A percentile compares a stretch with the other conserved stretches of the same genome.
Evolutionary conservation across 805 yeast genomes (phyloP).

Genomic region (Kurtzmaniella cleridarum): DNA sequence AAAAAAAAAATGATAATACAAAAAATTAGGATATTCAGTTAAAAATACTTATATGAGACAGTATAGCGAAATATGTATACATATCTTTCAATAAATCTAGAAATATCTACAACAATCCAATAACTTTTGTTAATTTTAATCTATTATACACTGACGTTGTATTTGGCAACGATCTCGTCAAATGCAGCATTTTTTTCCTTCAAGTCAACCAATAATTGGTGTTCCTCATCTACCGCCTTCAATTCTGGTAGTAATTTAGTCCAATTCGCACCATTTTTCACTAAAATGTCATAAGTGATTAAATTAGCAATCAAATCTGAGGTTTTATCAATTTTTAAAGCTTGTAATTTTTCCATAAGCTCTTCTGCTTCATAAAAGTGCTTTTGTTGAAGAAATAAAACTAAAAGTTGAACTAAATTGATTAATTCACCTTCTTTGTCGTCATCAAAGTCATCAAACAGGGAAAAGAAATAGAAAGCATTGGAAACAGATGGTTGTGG

Average conservation of each 20-base stretch:
- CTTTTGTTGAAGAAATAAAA: conserved; percentile 70
- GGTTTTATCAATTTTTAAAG: conserved; percentile 30
- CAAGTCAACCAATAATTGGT: conserved; percentile 53
- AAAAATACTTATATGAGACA: too few relatives aligned
- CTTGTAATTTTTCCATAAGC: conserved; percentile 18
- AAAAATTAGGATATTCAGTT: too few relatives aligned
- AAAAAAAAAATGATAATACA: too few relatives aligned
- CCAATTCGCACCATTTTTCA: conserved; percentile 36
- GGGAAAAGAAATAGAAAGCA: conserved; percentile 62
- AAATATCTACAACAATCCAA: too few relatives aligned
- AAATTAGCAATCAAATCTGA: conserved; percentile 58
- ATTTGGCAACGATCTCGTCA: conserved; percentile 63
- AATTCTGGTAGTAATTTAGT: conserved; percentile 44
- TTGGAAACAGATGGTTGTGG: conserved; percentile 24
- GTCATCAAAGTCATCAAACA: conserved; percentile 43
- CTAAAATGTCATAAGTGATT: conserved; percentile 55
- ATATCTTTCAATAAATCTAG: too few relatives aligned
- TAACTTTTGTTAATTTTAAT: conserved; percentile 1
- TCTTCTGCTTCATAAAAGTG: conserved; percentile 81
- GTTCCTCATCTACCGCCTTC: conserved; percentile 44
- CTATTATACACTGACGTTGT: conserved; percentile 17
- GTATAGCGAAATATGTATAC: not conserved
- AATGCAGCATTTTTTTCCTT: conserved; percentile 59
- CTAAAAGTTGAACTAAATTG: conserved; percentile 50
- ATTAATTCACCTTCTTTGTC: conserved; percentile 37